Evolutionary conservation across 2,329 filamentous ascomycete genomes (phyloP).

Genomic region (Aureobasidium sp.): DNA sequence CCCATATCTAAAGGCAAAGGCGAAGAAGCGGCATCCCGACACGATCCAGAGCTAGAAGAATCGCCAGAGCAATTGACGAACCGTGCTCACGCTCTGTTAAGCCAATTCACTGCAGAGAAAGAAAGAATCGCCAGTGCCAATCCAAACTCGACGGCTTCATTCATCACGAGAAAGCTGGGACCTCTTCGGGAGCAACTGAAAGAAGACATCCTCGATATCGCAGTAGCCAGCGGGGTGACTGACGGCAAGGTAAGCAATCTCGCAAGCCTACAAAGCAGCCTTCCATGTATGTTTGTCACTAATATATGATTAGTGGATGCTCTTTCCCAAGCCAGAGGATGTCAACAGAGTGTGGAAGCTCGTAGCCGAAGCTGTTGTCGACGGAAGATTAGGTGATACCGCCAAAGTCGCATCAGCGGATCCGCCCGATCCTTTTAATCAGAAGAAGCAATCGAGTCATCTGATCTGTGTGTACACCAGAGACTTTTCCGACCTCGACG

Average conservation of each 20-base stretch:
- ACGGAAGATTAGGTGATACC: slow-evolving; percentile 61
- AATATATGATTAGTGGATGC: slow-evolving; percentile 56
- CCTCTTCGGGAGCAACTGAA: slow-evolving; percentile 40
- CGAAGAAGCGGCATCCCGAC: slow-evolving; percentile 39
- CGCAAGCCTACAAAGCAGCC: no score
- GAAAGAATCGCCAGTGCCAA: slow-evolving; percentile 47
- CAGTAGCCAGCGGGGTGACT: slow-evolving; percentile 51
- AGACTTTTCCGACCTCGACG: slow-evolving; percentile 62
- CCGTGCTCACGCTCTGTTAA: slow-evolving; percentile 50
- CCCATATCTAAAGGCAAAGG: slow-evolving; percentile 41
- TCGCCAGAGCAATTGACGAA: slow-evolving; percentile 21
- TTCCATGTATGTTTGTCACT: background rate
- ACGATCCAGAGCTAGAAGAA: slow-evolving; percentile 35
- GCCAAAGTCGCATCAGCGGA: slow-evolving; percentile 65
- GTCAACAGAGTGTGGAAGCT: slow-evolving; percentile 59
- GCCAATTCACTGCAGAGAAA: slow-evolving; percentile 41
- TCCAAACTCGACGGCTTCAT: slow-evolving; percentile 39
- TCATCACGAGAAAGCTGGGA: slow-evolving; percentile 34
- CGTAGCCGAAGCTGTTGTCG: slow-evolving; percentile 60
- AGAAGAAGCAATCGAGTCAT: background rate
- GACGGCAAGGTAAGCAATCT: slow-evolving; percentile 55
- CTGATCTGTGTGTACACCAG: slow-evolving; percentile 73
- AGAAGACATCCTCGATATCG: slow-evolving; percentile 53
- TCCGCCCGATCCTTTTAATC: slow-evolving; percentile 26
- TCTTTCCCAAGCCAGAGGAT: slow-evolving; percentile 52